Evolutionary conservation across 106 monocot genomes (phyloP).

Genomic region (Dendrobium officinale): DNA sequence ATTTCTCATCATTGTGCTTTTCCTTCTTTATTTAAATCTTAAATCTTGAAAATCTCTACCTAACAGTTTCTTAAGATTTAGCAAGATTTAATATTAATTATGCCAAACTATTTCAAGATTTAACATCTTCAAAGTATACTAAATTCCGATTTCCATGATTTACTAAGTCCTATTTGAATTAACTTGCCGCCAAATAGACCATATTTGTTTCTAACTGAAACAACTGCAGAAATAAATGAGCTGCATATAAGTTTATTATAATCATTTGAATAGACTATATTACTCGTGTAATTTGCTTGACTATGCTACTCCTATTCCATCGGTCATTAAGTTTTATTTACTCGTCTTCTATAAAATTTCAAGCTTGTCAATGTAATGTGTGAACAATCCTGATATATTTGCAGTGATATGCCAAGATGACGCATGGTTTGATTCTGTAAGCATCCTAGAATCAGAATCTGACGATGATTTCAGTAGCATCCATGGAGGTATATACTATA

Average conservation of each 20-base stretch:
- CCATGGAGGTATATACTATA: constrained; percentile 35
- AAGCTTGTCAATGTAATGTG: neutral
- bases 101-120: neutral
- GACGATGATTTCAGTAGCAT: constrained; percentile 69
- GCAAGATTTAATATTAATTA: neutral
- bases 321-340: neutral
- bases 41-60: no score
- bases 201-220: no score
- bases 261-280: neutral
- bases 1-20: no score
- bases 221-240: no score
- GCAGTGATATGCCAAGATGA: constrained; percentile 66
- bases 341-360: neutral
- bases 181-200: no score
- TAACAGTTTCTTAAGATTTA: no score
- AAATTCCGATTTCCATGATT: no score
- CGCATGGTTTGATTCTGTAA: constrained; percentile 66
- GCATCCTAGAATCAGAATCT: constrained; percentile 68
- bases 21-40: no score
- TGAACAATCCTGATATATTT: constrained; percentile 2
- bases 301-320: neutral
- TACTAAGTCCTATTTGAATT: no score
- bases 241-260: neutral
- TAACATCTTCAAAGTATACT: neutral
- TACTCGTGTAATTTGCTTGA: neutral